phyloP scores from a whole-genome alignment of 306 rosid species.

The Rosa persica region DNA sequence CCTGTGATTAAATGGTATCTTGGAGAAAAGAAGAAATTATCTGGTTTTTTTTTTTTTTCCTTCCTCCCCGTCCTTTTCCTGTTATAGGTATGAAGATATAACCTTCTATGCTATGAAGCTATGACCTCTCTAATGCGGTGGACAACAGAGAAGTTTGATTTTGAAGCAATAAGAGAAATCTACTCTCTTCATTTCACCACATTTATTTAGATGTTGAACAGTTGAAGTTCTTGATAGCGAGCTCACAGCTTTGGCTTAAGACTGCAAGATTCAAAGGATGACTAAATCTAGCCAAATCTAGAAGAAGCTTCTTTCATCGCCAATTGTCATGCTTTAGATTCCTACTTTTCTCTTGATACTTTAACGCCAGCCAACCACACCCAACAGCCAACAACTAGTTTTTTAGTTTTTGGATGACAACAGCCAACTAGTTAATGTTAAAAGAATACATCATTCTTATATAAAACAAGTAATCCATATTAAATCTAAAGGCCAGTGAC shows the following conservation, averaged over 20 bases:
- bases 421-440: constrained; percentile 21
- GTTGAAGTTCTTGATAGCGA: background rate
- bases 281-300: background rate
- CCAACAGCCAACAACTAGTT: constrained; percentile 21
- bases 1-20: background rate
- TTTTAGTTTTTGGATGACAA: too few species aligned
- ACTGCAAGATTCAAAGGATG: constrained; percentile 11
- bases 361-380: constrained; percentile 31
- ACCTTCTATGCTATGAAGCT: background rate
- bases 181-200: background rate
- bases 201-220: too few species aligned
- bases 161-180: background rate
- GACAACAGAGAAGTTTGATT: background rate
- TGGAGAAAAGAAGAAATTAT: background rate
- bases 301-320: constrained; percentile 15
- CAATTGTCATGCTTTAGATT: constrained; percentile 22
- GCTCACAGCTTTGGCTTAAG: background rate
- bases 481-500: background rate
- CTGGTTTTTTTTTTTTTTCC: background rate
- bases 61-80: background rate
- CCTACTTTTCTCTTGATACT: constrained; percentile 1
- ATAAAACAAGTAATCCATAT: background rate
- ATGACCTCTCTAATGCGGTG: background rate
- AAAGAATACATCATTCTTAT: background rate
- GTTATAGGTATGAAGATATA: background rate